phyloP scores from a whole-genome alignment of 768 basidiomycete genomes.

The Mycena capillaripes region DNA sequence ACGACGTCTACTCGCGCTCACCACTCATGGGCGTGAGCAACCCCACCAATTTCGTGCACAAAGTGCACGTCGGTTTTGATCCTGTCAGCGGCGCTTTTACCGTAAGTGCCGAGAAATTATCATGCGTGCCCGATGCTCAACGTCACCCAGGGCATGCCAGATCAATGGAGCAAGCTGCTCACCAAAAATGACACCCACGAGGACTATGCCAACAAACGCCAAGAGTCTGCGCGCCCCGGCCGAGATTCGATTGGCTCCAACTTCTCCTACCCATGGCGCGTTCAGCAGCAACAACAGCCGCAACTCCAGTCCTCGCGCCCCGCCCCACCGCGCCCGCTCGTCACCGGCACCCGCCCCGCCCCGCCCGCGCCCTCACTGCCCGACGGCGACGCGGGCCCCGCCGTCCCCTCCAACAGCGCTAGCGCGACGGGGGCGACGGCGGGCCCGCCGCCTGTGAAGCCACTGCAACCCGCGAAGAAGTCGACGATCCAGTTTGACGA shows the following conservation, averaged over 20 bases:
- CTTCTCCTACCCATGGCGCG: slow-evolving; percentile 49
- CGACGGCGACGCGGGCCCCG: slow-evolving; percentile 37
- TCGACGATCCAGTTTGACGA: too few relatives aligned
- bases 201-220: slow-evolving; percentile 95
- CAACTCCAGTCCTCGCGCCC: slow-evolving; percentile 68
- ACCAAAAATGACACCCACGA: slow-evolving; percentile 97
- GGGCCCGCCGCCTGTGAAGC: slow-evolving; percentile 77
- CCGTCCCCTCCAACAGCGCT: slow-evolving; percentile 44
- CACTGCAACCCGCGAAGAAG: too few relatives aligned
- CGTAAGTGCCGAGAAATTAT: background rate
- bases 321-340: slow-evolving; percentile 77
- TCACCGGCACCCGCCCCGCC: slow-evolving; percentile 46
- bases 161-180: slow-evolving; percentile 97
- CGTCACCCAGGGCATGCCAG: slow-evolving; percentile 88
- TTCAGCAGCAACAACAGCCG: slow-evolving; percentile 65
- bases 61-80: slow-evolving; percentile 98
- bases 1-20: slow-evolving; percentile 93
- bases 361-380: slow-evolving; percentile 58
- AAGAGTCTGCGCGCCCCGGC: slow-evolving; percentile 67
- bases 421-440: slow-evolving; percentile 59
- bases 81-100: slow-evolving; percentile 93
- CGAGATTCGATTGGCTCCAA: slow-evolving; percentile 36
- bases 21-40: slow-evolving; percentile 94
- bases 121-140: background rate
- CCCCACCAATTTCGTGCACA: slow-evolving; percentile 98